A percentile compares a stretch with the other conserved stretches of the same genome.
Evolutionary conservation across 495 filamentous ascomycete species (phyloP).

Genomic region (Friedmanniomyces endolithicus): DNA sequence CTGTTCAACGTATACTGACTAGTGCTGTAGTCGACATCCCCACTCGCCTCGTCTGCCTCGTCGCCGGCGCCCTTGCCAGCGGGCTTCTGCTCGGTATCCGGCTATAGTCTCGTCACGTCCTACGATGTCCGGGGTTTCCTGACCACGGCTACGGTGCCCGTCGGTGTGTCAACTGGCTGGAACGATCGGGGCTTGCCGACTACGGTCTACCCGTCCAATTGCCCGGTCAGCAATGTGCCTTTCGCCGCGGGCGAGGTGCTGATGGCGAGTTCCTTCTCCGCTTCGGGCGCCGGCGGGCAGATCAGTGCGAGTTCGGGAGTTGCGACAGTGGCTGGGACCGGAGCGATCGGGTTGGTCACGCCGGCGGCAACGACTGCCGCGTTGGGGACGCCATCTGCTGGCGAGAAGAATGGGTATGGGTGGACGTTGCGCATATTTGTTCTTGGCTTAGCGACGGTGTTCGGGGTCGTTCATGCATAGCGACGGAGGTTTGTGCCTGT

Average conservation of each 20-base stretch:
- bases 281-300: neutral
- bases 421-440: neutral
- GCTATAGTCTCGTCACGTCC: slow-evolving; percentile 32
- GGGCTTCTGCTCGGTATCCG: slow-evolving; percentile 38
- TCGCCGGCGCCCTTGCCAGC: slow-evolving; percentile 35
- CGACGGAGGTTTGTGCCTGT: neutral
- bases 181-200: slow-evolving; percentile 35
- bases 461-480: slow-evolving; percentile 1
- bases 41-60: slow-evolving; percentile 36
- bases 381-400: neutral
- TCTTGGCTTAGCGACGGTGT: neutral
- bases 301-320: neutral
- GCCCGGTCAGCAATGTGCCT: neutral
- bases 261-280: neutral
- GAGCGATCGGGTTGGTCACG: neutral
- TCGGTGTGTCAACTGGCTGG: slow-evolving; percentile 28
- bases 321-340: neutral
- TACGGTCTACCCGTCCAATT: slow-evolving; percentile 19
- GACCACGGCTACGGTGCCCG: slow-evolving; percentile 28
- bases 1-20: slow-evolving; percentile 23
- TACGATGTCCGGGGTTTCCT: slow-evolving; percentile 37
- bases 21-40: slow-evolving; percentile 35
- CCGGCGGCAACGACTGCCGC: neutral
- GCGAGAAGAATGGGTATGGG: neutral
- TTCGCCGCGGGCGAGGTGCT: slow-evolving; percentile 1